Percentiles rank a stretch among this genome's conserved stretches.
Evolutionary conservation across 2,329 filamentous ascomycete genomes (phyloP).

Genomic region (Neonectria faginata): DNA sequence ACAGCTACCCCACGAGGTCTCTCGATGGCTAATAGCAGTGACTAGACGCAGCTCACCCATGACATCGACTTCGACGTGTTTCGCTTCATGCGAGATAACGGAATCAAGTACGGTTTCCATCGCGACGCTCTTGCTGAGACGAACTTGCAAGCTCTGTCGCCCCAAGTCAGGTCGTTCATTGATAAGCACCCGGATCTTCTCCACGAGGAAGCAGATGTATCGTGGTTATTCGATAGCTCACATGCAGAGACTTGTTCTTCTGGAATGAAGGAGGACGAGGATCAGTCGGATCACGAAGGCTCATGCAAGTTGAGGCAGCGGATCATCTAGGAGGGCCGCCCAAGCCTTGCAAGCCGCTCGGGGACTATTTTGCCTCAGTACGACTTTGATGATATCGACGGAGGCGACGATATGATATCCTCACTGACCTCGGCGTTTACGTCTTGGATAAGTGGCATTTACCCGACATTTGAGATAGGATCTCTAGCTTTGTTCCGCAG

Average conservation of each 20-base stretch:
- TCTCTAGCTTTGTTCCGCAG: slow-evolving; percentile 63
- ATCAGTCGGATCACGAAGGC: slow-evolving; percentile 24
- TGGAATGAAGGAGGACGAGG: slow-evolving; percentile 18
- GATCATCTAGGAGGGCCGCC: slow-evolving; percentile 40
- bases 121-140: slow-evolving; percentile 61
- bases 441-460: slow-evolving; percentile 53
- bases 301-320: slow-evolving; percentile 31
- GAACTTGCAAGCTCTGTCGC: slow-evolving; percentile 58
- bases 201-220: slow-evolving; percentile 60
- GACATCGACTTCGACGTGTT: slow-evolving; percentile 87
- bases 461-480: slow-evolving; percentile 67
- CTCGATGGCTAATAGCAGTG: slow-evolving; percentile 25
- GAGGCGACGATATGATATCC: slow-evolving; percentile 36
- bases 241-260: slow-evolving; percentile 5
- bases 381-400: slow-evolving; percentile 24
- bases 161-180: slow-evolving; percentile 59
- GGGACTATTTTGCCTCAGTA: slow-evolving; percentile 35
- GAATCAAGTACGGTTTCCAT: slow-evolving; percentile 80
- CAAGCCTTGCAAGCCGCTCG: slow-evolving; percentile 28
- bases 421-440: slow-evolving; percentile 47
- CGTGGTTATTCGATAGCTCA: slow-evolving; percentile 57
- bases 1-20: slow-evolving; percentile 4
- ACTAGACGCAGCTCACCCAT: slow-evolving; percentile 65
- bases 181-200: slow-evolving; percentile 57
- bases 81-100: slow-evolving; percentile 84